A percentile compares a stretch with the other conserved stretches of the same genome.
Evolutionary conservation across 148 eudicot species (phyloP).

Genomic region (Polygonum aviculare): DNA sequence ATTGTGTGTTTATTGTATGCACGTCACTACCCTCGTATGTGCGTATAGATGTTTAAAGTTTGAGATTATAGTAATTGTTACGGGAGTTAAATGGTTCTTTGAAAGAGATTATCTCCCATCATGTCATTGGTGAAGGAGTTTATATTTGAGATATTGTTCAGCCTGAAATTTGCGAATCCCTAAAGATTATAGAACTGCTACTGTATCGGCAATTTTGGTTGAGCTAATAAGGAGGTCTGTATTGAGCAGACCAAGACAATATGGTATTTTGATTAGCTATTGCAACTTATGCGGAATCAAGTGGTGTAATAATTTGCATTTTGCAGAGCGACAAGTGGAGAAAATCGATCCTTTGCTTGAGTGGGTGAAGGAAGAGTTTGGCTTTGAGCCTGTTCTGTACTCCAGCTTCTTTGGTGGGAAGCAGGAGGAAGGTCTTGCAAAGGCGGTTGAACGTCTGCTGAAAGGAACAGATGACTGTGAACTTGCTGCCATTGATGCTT

Average conservation of each 20-base stretch:
- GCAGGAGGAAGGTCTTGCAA: constrained; percentile 74
- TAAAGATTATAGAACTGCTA: not conserved
- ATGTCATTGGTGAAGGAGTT: not conserved
- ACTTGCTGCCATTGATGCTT: constrained; percentile 83
- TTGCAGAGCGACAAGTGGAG: constrained; percentile 72
- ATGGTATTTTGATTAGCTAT: not conserved
- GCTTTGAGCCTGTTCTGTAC: constrained; percentile 69
- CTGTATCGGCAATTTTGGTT: not conserved
- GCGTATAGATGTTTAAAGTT: not conserved
- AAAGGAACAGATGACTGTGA: constrained; percentile 70
- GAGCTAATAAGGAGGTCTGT: not conserved
- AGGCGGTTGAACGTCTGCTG: constrained; percentile 57
- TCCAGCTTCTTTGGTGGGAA: constrained; percentile 83
- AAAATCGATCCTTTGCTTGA: constrained; percentile 74
- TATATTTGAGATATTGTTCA: not conserved
- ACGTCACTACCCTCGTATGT: not conserved
- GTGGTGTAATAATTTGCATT: not conserved
- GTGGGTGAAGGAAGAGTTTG: constrained; percentile 87
- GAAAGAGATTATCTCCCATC: no score
- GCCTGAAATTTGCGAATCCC: not conserved
- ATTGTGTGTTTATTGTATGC: not conserved
- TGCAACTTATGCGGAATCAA: not conserved
- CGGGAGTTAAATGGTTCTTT: not conserved
- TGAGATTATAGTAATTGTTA: no score
- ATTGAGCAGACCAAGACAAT: not conserved